phyloP scores from a whole-genome alignment of 2,329 filamentous ascomycete genomes.

The Fusarium sp. region DNA sequence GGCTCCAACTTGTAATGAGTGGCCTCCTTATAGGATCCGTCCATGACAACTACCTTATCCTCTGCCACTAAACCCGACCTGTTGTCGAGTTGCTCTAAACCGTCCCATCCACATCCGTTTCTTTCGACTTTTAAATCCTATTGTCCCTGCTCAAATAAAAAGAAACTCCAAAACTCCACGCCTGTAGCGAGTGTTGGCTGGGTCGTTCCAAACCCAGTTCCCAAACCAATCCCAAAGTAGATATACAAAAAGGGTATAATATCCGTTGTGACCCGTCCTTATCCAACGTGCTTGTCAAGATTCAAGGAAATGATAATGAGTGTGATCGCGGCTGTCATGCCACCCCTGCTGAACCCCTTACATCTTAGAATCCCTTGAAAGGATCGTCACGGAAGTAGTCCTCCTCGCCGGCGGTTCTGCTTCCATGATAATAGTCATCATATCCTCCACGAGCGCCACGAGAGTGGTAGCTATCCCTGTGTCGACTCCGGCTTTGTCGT shows the following conservation, averaged over 20 bases:
- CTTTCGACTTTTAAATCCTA: conserved; percentile 18
- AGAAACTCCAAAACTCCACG: conserved; percentile 32
- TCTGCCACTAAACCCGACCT: neutral
- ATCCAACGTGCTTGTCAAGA: conserved; percentile 15
- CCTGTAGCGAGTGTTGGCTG: conserved; percentile 23
- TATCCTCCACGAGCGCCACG: conserved; percentile 57
- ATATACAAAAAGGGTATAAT: conserved; percentile 45
- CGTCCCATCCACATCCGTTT: conserved; percentile 1
- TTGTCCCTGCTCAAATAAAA: neutral
- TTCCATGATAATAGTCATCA: conserved; percentile 63
- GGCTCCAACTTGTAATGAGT: neutral
- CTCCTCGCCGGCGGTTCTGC: conserved; percentile 63
- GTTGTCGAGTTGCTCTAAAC: conserved; percentile 4
- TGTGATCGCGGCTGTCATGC: conserved; percentile 17
- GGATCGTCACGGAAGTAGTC: conserved; percentile 71
- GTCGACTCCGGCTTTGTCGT: conserved; percentile 64
- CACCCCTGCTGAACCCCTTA: conserved; percentile 2
- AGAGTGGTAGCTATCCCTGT: conserved; percentile 64
- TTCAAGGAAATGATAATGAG: conserved; percentile 33
- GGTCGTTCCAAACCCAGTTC: conserved; percentile 4
- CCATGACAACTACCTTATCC: neutral
- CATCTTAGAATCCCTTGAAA: conserved; percentile 69
- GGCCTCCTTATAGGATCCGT: neutral
- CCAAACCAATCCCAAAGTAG: conserved; percentile 29
- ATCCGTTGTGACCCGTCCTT: conserved; percentile 23